Base-by-base conservation (phyloP, 2,329 filamentous ascomycete genomes). In the Claviceps quebecensis region DNA sequence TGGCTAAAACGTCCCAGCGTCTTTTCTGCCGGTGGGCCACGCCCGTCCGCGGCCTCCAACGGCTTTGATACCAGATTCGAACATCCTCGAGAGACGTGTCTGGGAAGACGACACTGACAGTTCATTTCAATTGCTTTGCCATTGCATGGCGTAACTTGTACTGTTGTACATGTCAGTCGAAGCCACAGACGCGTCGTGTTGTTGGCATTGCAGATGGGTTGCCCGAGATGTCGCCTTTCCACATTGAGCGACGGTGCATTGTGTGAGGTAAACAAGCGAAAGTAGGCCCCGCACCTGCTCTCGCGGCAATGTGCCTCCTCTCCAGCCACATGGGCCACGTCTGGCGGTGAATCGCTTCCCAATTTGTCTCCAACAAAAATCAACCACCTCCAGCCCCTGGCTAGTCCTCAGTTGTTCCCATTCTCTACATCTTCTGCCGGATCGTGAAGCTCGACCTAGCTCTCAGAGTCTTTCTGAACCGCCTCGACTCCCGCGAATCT, bases 361-460 rank as follows among this genome's bases (percentile, higher is more conserved):
- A 52, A 54, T 56, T 53, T 54, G 53, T 54, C 49, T 58, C 55
- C 52, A 57, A 56, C 56, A 55, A 60, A 61, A 60, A 58, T 58
- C 60, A 58, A 58, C 58, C 56, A 56, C 55, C 45, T 53, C 56
- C 45, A 52, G 54, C 55, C 55, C 55, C 52, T 47, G 54, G 53
- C 55, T 52, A 47, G 16, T 47, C 52, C 46, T 56, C 57, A 53
- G 56, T 56, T 59, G 55, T 57, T 58, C 59, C 61, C 59, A 26
- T 48, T 36, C 43, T 22, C 29, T 41, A 60, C 60, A 59, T 59
- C 55, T 46, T 56, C 37, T 53, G 57, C n/a, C 58, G 58, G 56
- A 60, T 60, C 60, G 60, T 59, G 64, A 64, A 64, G 62, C 64
- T 63, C 59, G 44, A 60, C 57, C 58, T 59, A 65, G 61, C 61